Base-by-base conservation (phyloP, 139 green algal species). In the Raphidocelis subcapitata region DNA sequence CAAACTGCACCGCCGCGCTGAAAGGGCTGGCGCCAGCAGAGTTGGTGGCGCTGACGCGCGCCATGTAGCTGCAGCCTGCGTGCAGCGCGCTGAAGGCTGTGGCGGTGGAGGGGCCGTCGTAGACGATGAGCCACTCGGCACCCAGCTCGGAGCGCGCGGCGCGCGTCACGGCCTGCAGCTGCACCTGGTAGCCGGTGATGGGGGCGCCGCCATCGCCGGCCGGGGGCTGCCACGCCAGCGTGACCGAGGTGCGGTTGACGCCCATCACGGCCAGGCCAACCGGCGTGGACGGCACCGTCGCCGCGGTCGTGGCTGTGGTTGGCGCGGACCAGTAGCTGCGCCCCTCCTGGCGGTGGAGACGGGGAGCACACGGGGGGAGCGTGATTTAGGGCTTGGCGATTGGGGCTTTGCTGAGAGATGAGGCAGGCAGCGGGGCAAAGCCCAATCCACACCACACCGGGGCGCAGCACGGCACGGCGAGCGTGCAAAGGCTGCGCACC, bases 41-140 rank as follows among this genome's bases (percentile, higher is more conserved):
- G 47, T 87, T 94, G 47, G 72, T 47, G 4, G 81, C 82, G 18
- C 81, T 62, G 12, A 89, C 83, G 0, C 89, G 82, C 15, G 82
- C 79, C 10, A 79, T 73, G 81, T 94, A 94, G 5, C 79, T 75
- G 77, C 86, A 93, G 18, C 89, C 88, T 14, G 86, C 54, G 5
- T 80, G 79, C 60, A 94, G 82, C 4, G 68, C 71, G 28, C 75
- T 78, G 75, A 93, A 79, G 12, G 86, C 91, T 76, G 84, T 91
- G 32, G 77, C 82, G 3, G 56, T 64, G 60, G 69, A 70, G 28
- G 72, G 37, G 16, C 88, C 88, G 60, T 91, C 77, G 21, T 79
- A 92, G 31, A 89, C 85, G 3, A 70, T 55, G 10, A 90, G 33
- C 88, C 88, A 94, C 16, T 91, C 84, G 26, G 46, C 65, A 20